Conservation (phyloP, 306 rosid species). For the Trifolium repens region DNA sequence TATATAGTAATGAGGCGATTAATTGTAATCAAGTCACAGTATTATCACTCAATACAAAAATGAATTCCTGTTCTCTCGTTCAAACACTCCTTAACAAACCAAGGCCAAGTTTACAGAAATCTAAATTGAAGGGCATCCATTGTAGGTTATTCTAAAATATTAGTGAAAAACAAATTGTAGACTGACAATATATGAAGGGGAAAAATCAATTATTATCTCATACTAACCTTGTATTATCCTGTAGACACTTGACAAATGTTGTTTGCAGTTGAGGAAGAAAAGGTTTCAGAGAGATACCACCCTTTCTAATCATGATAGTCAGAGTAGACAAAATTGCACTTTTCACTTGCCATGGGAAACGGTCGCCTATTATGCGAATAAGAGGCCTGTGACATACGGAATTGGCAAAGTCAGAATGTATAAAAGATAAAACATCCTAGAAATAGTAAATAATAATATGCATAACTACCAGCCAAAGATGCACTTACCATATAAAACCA, state of each 20-base stretch:
- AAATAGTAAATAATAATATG: neutral
- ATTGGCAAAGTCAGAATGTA: constrained; percentile 48
- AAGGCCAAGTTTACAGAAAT: neutral
- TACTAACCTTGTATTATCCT: constrained; percentile 85
- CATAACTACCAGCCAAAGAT: constrained; percentile 15
- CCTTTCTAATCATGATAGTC: constrained; percentile 78
- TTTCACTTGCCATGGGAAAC: constrained; percentile 99
- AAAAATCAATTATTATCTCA: neutral
- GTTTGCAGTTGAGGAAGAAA: constrained; percentile 99
- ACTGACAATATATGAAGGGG: neutral
- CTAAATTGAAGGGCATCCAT: neutral
- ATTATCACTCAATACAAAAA: neutral
- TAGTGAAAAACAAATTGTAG: constrained; percentile 19
- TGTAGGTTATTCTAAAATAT: neutral
- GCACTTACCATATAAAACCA: constrained; percentile 4
- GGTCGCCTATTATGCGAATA: constrained; percentile 93
- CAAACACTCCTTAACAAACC: constrained; percentile 5
- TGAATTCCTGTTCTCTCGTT: neutral
- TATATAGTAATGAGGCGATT: neutral
- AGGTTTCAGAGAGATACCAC: constrained; percentile 87
- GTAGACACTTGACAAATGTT: constrained; percentile 93
- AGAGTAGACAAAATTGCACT: constrained; percentile 95
- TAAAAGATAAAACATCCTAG: constrained; percentile 11
- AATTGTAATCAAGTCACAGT: neutral
- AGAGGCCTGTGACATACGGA: constrained; percentile 73